phyloP scores from a whole-genome alignment of 495 filamentous ascomycete species.

The Penicillium tannophilum region DNA sequence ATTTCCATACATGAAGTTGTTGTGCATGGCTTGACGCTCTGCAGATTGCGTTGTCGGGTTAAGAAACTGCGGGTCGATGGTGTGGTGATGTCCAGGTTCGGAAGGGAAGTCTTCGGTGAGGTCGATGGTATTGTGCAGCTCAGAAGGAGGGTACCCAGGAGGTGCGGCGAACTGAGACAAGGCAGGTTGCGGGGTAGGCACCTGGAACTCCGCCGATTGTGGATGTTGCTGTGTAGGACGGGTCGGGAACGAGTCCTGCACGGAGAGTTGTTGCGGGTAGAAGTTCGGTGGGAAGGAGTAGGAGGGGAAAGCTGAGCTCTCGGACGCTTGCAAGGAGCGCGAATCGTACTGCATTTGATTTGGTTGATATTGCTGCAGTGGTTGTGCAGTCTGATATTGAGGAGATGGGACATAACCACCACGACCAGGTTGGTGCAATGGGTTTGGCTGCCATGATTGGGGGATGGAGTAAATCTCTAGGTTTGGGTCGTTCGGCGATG shows the following conservation, averaged over 20 bases:
- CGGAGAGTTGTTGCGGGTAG: conserved; percentile 36
- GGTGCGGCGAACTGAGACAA: conserved; percentile 31
- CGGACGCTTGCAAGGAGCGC: conserved; percentile 29
- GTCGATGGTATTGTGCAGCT: conserved; percentile 34
- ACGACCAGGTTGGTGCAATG: conserved; percentile 34
- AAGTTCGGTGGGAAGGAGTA: conserved; percentile 37
- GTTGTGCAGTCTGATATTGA: conserved; percentile 33
- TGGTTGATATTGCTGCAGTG: conserved; percentile 38
- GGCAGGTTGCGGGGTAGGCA: conserved; percentile 23
- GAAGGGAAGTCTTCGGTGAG: conserved; percentile 36
- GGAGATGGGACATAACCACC: conserved; percentile 31
- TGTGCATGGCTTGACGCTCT: conserved; percentile 22
- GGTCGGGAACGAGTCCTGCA: conserved; percentile 34
- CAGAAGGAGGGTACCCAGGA: conserved; percentile 28
- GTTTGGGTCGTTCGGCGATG: conserved; percentile 27
- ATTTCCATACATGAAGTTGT: conserved; percentile 35
- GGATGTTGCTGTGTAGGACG: conserved; percentile 28
- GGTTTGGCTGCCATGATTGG: conserved; percentile 41
- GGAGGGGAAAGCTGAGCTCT: conserved; percentile 37
- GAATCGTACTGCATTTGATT: conserved; percentile 41
- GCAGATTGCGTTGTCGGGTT: conserved; percentile 22
- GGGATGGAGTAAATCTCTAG: conserved; percentile 42
- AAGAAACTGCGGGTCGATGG: conserved; percentile 47
- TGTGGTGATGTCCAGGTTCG: conserved; percentile 29
- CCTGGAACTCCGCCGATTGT: conserved; percentile 17